phyloP scores from a whole-genome alignment of 306 rosid genomes.

The Sicyos edulis region DNA sequence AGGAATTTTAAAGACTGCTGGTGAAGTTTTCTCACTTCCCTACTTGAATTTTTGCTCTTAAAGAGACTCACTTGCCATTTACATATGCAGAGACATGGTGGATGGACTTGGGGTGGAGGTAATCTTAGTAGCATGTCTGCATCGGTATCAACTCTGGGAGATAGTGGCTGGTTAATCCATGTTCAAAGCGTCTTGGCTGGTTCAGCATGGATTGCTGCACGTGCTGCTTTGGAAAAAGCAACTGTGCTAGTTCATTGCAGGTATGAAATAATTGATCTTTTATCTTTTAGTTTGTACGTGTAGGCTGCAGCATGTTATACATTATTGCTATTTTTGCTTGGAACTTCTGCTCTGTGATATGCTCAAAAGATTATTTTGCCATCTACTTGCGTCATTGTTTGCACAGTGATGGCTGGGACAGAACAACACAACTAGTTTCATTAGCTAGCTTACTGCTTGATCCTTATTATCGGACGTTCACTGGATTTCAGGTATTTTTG shows the following conservation, averaged over 20 bases:
- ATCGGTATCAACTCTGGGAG: conserved; percentile 91
- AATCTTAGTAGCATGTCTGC: conserved; percentile 97
- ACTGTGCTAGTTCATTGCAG: conserved; percentile 99
- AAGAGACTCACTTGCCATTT: not conserved
- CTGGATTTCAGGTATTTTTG: conserved; percentile 79
- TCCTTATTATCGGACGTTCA: conserved; percentile 83
- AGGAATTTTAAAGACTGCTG: not conserved
- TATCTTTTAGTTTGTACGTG: not conserved
- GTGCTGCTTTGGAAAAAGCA: conserved; percentile 76
- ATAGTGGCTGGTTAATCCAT: conserved; percentile 91
- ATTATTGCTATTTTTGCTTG: not conserved
- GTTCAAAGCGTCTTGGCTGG: conserved; percentile 91
- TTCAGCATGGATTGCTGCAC: conserved; percentile 98
- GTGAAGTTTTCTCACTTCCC: not conserved
- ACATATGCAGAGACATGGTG: conserved; percentile 78
- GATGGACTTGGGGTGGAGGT: conserved; percentile 98
- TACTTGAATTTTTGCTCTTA: not conserved
- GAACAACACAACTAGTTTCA: conserved; percentile 88
- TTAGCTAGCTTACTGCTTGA: conserved; percentile 91
- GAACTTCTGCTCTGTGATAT: conserved; percentile 9
- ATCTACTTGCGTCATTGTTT: conserved; percentile 19
- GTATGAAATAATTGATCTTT: conserved; percentile 28
- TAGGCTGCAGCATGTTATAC: not conserved
- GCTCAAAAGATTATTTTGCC: not conserved
- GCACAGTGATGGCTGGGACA: conserved; percentile 96